These are phyloP conservation scores for Acacia pycnantha DNA, from an alignment of 331 rosid genomes.

Conservation along the genomic window DNA sequence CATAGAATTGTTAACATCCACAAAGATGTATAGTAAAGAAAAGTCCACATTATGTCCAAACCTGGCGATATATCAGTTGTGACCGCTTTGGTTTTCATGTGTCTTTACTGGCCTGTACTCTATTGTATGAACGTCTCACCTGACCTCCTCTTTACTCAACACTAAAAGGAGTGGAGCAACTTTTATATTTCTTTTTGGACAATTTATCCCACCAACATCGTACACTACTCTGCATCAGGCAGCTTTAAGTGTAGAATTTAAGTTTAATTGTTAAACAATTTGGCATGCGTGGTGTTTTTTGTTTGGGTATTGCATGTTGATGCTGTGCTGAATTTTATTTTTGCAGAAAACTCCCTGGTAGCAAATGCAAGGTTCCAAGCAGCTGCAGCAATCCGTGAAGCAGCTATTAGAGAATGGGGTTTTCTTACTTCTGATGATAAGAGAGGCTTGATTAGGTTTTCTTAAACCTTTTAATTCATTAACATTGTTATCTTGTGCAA, in stretches of 20 bases:
- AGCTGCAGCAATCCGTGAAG: slow-evolving; percentile 86
- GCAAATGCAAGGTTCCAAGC: slow-evolving; percentile 94
- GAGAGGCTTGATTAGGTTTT: slow-evolving; percentile 79
- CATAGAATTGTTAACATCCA: neutral
- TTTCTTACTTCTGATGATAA: slow-evolving; percentile 68
- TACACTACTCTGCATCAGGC: slow-evolving; percentile 11
- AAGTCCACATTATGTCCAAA: slow-evolving; percentile 4
- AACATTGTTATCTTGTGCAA: neutral
- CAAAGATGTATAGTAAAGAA: neutral
- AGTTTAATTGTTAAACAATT: neutral
- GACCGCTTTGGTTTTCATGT: neutral
- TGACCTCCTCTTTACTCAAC: neutral
- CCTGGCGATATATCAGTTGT: slow-evolving; percentile 1
- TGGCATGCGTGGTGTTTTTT: slow-evolving; percentile 1
- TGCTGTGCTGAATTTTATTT: slow-evolving; percentile 27
- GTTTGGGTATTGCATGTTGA: slow-evolving; percentile 35
- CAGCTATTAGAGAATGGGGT: slow-evolving; percentile 96
- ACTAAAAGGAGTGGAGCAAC: neutral
- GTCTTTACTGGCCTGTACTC: slow-evolving; percentile 2
- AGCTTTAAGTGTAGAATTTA: slow-evolving; percentile 11
- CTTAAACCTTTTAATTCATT: slow-evolving; percentile 1
- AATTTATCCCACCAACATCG: neutral
- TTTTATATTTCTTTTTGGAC: slow-evolving; percentile 12
- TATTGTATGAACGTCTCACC: slow-evolving; percentile 1
- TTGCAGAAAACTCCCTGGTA: slow-evolving; percentile 77